Conservation (phyloP, 2,329 filamentous ascomycete genomes). For the Diplodia intermedia region DNA sequence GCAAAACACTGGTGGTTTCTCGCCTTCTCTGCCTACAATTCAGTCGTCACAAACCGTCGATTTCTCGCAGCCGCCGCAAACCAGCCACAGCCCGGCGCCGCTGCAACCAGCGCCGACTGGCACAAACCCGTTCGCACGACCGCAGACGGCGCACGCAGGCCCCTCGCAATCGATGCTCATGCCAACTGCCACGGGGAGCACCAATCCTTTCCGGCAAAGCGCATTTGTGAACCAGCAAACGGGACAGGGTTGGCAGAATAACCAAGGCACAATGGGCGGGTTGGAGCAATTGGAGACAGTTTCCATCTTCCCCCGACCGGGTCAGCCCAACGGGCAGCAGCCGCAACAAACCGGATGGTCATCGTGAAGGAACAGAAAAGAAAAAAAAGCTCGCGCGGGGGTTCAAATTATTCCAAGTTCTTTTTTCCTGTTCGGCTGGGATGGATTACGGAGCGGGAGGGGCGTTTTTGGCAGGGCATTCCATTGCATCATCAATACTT, state of each 20-base stretch:
- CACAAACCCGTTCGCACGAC: conserved; percentile 73
- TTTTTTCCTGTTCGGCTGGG: conserved; percentile 8
- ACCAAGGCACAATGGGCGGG: conserved; percentile 80
- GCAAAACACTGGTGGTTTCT: conserved; percentile 40
- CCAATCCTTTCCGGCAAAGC: conserved; percentile 93
- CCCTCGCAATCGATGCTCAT: conserved; percentile 50
- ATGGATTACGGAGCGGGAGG: conserved; percentile 28
- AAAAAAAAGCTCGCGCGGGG: background rate
- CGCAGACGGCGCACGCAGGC: conserved; percentile 42
- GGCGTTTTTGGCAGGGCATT: conserved; percentile 18
- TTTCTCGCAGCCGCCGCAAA: conserved; percentile 40
- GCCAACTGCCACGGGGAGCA: conserved; percentile 83
- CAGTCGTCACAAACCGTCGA: conserved; percentile 38
- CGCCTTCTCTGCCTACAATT: conserved; percentile 33
- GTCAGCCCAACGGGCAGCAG: conserved; percentile 24
- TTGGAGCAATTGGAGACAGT: conserved; percentile 80
- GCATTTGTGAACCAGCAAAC: conserved; percentile 89
- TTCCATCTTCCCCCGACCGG: conserved; percentile 77
- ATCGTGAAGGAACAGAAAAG: conserved; percentile 8
- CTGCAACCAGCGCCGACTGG: conserved; percentile 68
- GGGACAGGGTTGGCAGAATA: conserved; percentile 85
- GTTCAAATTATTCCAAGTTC: background rate
- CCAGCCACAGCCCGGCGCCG: conserved; percentile 43
- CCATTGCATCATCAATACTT: conserved; percentile 10
- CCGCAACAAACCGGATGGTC: conserved; percentile 30